Conservation (phyloP, 257 asterid species). For the Penstemon newberryi region DNA sequence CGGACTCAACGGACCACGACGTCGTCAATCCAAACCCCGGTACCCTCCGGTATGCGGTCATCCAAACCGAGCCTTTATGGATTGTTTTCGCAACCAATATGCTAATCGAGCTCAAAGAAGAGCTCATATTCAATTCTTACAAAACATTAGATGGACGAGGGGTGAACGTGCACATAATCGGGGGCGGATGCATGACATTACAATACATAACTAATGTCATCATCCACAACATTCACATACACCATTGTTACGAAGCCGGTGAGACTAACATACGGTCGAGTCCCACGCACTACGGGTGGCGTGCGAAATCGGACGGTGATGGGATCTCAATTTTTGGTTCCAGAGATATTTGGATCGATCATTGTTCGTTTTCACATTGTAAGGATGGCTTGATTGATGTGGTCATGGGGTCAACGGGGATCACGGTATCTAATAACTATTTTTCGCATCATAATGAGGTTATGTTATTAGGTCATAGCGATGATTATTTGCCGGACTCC, state of each 20-base stretch:
- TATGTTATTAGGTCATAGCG: slow-evolving; percentile 72
- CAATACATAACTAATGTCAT: slow-evolving; percentile 58
- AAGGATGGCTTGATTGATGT: slow-evolving; percentile 72
- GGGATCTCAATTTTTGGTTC: slow-evolving; percentile 71
- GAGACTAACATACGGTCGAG: slow-evolving; percentile 62
- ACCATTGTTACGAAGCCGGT: slow-evolving; percentile 63
- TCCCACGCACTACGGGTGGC: slow-evolving; percentile 68
- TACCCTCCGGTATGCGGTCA: slow-evolving; percentile 42
- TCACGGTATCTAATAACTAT: slow-evolving; percentile 62
- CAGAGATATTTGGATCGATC: slow-evolving; percentile 71
- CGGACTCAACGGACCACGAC: slow-evolving; percentile 5
- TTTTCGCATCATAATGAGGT: slow-evolving; percentile 76
- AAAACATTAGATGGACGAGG: slow-evolving; percentile 51
- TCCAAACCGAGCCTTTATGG: slow-evolving; percentile 48
- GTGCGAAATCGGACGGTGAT: slow-evolving; percentile 65
- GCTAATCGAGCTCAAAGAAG: slow-evolving; percentile 37
- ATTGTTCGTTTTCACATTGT: slow-evolving; percentile 63
- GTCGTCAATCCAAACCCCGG: slow-evolving; percentile 29
- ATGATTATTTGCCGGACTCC: slow-evolving; percentile 62
- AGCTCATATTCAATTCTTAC: slow-evolving; percentile 40
- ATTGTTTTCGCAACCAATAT: slow-evolving; percentile 37
- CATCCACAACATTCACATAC: slow-evolving; percentile 70
- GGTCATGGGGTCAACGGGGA: slow-evolving; percentile 74
- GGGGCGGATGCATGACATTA: slow-evolving; percentile 72
- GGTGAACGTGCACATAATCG: slow-evolving; percentile 47